Base-by-base conservation (phyloP, 805 yeast genomes). In the Ogataea angusta region DNA sequence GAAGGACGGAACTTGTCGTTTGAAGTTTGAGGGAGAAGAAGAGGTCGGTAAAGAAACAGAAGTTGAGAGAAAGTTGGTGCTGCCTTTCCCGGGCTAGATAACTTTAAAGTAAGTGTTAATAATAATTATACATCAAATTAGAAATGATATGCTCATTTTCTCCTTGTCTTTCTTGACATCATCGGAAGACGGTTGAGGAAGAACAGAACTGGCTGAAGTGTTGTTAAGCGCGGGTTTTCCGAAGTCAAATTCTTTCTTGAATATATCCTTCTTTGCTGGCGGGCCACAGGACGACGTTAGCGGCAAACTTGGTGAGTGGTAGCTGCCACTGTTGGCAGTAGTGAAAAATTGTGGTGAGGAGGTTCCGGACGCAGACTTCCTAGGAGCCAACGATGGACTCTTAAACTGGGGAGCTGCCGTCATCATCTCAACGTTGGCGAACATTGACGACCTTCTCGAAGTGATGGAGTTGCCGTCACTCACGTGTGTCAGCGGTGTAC, bases 31-130 rank as follows among this genome's bases (percentile, higher is more conserved):
- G 51, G 99, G 98, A 8, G 99, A 93, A 60, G 99, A 93, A 59
- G 99, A 93, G 54, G 95, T 80, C 0, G 90, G 86, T 33, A 93
- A 91, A 59, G 96, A 91, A 59, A 93, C 97, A 0, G 95, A 89
- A 54, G 97, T 93, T 4, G 86, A 80, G 39, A 72, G 97, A 51
- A 68, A 89, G 40, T 70, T 85, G 41, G 99, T 93, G 3, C 68
- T 93, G 34, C 90, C 93, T 8, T 80, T 70, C 49, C 91, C 91
- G 5, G 48, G 40, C 9, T 39, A 34, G 45, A 27, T 12, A 5
- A 32, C 12, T 7, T 2, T 8, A 12, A 12, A 25, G 24, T 17
- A 24, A 18, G 7, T n/a, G 32, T 23, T 23, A 14, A 19, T 24
- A 26, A 18, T 32, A 25, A 14, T 14, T 30, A 22, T 36, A 36